Evolutionary conservation across 345 rosid genomes (phyloP).

Genomic region (Citrus trifoliata): DNA sequence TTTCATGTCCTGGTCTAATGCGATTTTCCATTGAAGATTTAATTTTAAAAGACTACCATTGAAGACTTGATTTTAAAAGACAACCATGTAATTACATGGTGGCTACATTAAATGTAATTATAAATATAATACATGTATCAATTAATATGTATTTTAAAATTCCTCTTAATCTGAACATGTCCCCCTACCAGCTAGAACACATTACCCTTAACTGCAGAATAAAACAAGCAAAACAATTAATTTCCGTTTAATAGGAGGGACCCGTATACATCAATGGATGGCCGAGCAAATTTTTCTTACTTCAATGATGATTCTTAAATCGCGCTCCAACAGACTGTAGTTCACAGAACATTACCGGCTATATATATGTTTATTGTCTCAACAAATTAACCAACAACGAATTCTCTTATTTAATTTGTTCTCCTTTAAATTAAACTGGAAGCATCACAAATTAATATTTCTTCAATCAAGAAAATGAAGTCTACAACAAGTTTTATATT

Average conservation of each 20-base stretch:
- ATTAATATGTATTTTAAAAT: too few relatives aligned
- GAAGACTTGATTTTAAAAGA: too few relatives aligned
- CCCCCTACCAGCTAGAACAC: too few relatives aligned
- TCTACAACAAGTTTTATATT: conserved; percentile 8
- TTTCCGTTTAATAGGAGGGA: background rate
- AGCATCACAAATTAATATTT: background rate
- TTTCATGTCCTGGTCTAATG: too few relatives aligned
- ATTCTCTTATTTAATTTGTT: background rate
- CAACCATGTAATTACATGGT: too few relatives aligned
- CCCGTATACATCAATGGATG: background rate
- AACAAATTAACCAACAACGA: background rate
- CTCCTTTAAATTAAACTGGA: background rate
- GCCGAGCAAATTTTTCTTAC: conserved; percentile 5
- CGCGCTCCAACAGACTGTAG: background rate
- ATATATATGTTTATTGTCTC: background rate
- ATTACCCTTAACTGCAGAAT: too few relatives aligned
- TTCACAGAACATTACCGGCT: background rate
- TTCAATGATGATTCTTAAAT: background rate
- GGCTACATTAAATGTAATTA: too few relatives aligned
- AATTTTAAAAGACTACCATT: too few relatives aligned
- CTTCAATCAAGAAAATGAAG: conserved; percentile 21
- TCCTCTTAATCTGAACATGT: too few relatives aligned
- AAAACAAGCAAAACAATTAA: background rate
- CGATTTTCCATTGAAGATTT: too few relatives aligned
- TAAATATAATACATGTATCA: too few relatives aligned